Evolutionary conservation across 1,284 basidiomycete genomes (phyloP).

Genomic region (Ganoderma boninense): DNA sequence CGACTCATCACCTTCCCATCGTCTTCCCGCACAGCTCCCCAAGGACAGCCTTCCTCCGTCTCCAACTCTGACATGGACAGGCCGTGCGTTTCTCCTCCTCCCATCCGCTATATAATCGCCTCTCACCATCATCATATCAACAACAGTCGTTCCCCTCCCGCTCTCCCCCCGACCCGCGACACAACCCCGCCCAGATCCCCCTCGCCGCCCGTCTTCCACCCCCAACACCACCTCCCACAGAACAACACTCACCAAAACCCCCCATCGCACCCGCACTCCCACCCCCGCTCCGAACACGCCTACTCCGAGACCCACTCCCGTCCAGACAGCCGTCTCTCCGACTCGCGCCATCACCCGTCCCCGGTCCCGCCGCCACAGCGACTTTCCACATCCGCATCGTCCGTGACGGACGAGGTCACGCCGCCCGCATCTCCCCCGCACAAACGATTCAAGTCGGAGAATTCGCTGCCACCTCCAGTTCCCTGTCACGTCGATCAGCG

Average conservation of each 20-base stretch:
- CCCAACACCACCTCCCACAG: constrained; percentile 3
- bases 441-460: constrained; percentile 30
- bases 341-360: constrained; percentile 25
- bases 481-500: constrained; percentile 34
- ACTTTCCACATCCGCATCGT: constrained; percentile 8
- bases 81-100: constrained; percentile 30
- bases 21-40: constrained; percentile 35
- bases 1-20: constrained; percentile 34
- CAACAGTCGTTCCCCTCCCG: constrained; percentile 31
- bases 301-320: constrained; percentile 16
- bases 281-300: constrained; percentile 3
- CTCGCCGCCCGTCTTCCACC: constrained; percentile 16
- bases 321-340: constrained; percentile 29
- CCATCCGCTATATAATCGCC: constrained; percentile 32
- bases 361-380: constrained; percentile 13
- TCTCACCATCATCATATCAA: constrained; percentile 33
- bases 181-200: constrained; percentile 22
- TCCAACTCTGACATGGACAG: constrained; percentile 30
- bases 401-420: constrained; percentile 13
- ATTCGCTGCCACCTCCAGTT: constrained; percentile 27
- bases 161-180: constrained; percentile 25
- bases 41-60: constrained; percentile 31
- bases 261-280: constrained; percentile 6
- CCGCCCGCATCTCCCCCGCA: constrained; percentile 29
- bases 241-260: constrained; percentile 9